These are phyloP conservation scores for Obba rivulosa DNA, from an alignment of 768 basidiomycete species.

Conservation along the genomic window DNA sequence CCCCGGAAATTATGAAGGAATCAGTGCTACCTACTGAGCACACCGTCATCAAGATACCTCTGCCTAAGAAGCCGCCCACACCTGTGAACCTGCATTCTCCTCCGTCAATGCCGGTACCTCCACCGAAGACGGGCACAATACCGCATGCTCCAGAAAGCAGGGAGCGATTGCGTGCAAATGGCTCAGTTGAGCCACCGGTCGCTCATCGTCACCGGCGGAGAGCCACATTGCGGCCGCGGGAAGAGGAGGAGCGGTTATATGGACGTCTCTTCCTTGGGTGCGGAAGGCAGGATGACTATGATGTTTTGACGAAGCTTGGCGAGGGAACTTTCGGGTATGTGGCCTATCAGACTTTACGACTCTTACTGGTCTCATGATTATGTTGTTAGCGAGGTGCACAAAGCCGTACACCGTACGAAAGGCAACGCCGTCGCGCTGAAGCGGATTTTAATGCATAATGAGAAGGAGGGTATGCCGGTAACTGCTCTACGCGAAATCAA, in stretches of 20 bases:
- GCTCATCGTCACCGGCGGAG: slow-evolving; percentile 31
- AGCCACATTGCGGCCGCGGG: slow-evolving; percentile 45
- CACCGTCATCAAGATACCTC: slow-evolving; percentile 33
- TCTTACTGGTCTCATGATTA: slow-evolving; percentile 9
- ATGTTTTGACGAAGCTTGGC: slow-evolving; percentile 80
- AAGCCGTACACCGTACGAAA: slow-evolving; percentile 64
- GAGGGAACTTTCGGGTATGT: slow-evolving; percentile 96
- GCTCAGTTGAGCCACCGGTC: slow-evolving; percentile 6
- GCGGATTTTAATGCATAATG: slow-evolving; percentile 93
- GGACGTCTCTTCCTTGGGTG: slow-evolving; percentile 65
- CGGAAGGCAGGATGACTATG: slow-evolving; percentile 71
- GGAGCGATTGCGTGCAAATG: slow-evolving; percentile 1
- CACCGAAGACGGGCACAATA: slow-evolving; percentile 4
- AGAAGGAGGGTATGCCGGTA: slow-evolving; percentile 95
- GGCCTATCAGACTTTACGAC: neutral
- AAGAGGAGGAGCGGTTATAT: slow-evolving; percentile 66
- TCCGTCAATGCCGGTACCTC: neutral
- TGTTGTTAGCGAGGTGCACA: slow-evolving; percentile 75
- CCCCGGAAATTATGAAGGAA: slow-evolving; percentile 17
- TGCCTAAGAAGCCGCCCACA: slow-evolving; percentile 42
- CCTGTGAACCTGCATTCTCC: slow-evolving; percentile 45
- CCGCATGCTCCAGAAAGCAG: slow-evolving; percentile 4
- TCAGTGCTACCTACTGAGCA: slow-evolving; percentile 33
- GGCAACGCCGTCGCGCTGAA: slow-evolving; percentile 78
- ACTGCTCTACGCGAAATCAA: slow-evolving; percentile 97